phyloP scores from a whole-genome alignment of 805 yeast species.

The Saturnispora hagleri region DNA sequence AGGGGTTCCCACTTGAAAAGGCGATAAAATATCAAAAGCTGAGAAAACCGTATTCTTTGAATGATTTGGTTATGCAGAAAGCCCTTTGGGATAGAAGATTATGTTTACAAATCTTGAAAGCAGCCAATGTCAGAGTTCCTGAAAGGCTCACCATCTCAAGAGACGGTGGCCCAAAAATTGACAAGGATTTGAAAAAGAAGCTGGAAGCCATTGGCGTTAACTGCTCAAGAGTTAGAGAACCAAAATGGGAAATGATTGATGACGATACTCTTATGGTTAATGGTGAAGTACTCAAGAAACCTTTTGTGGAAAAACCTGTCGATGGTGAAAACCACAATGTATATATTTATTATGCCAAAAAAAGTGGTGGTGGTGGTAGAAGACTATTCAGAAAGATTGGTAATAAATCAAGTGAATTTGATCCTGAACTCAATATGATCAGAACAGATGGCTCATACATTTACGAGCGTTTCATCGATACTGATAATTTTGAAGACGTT shows the following conservation, averaged over 20 bases:
- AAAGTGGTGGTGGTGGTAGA: slow-evolving; percentile 97
- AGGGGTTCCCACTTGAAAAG: slow-evolving; percentile 92
- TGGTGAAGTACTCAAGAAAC: slow-evolving; percentile 67
- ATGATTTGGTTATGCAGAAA: slow-evolving; percentile 85
- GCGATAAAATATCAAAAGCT: slow-evolving; percentile 86
- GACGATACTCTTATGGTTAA: slow-evolving; percentile 74
- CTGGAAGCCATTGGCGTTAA: slow-evolving; percentile 55
- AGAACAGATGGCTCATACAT: slow-evolving; percentile 87
- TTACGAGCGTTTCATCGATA: slow-evolving; percentile 93
- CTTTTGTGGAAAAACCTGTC: slow-evolving; percentile 96
- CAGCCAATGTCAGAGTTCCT: slow-evolving; percentile 85
- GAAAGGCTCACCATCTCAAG: slow-evolving; percentile 79
- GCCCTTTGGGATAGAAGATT: slow-evolving; percentile 96
- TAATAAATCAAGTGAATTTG: slow-evolving; percentile 93
- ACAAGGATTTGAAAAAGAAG: slow-evolving; percentile 52
- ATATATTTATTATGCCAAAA: slow-evolving; percentile 77
- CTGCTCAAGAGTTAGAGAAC: slow-evolving; percentile 44
- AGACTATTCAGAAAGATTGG: slow-evolving; percentile 91
- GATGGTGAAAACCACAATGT: slow-evolving; percentile 99
- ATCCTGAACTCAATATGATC: slow-evolving; percentile 62
- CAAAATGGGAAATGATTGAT: slow-evolving; percentile 80
- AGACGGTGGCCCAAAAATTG: slow-evolving; percentile 93
- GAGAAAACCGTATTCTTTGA: slow-evolving; percentile 81
- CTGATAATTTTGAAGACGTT: slow-evolving; percentile 96
- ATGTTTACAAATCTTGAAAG: slow-evolving; percentile 69